Percentiles rank a stretch among this genome's conserved stretches.
phyloP scores from a whole-genome alignment of 352 stramenopile species.

The Globisporangium solare region DNA sequence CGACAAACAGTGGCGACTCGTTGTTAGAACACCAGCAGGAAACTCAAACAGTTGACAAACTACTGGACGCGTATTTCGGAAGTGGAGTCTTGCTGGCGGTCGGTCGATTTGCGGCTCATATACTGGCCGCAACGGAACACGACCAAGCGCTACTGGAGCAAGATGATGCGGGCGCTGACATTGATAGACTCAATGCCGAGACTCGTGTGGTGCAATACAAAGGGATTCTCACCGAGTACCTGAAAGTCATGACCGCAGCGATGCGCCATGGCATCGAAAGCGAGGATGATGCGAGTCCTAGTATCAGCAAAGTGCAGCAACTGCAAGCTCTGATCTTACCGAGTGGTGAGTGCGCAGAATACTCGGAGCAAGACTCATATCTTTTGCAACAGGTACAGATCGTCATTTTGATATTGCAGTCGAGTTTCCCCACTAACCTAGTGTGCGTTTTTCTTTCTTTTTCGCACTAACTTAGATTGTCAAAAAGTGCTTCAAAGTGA shows the following conservation, averaged over 20 bases:
- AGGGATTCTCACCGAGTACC: conserved; percentile 15
- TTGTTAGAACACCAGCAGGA: conserved; percentile 11
- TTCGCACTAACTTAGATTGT: conserved; percentile 12
- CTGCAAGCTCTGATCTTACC: conserved; percentile 18
- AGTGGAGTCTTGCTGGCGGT: conserved; percentile 12
- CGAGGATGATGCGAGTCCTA: not conserved
- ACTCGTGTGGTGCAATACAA: conserved; percentile 10
- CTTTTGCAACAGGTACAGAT: conserved; percentile 15
- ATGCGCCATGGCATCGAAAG: conserved; percentile 8
- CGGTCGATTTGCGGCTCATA: conserved; percentile 12
- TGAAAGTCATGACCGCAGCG: conserved; percentile 13
- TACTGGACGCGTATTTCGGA: conserved; percentile 5
- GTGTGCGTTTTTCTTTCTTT: not conserved
- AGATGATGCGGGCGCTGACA: conserved; percentile 1
- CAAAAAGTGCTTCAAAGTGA: conserved; percentile 22
- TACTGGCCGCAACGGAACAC: conserved; percentile 7
- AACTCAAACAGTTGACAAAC: conserved; percentile 1
- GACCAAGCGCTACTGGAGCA: conserved; percentile 7
- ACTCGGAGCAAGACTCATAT: not conserved
- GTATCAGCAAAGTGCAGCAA: conserved; percentile 10
- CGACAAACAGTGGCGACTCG: conserved; percentile 3
- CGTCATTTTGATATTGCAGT: too few relatives aligned
- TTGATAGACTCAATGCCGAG: not conserved
- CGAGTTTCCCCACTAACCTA: too few relatives aligned
- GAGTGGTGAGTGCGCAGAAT: conserved; percentile 6